Base-by-base conservation (phyloP, 2,329 filamentous ascomycete genomes). In the Sporothrix schenckii region DNA sequence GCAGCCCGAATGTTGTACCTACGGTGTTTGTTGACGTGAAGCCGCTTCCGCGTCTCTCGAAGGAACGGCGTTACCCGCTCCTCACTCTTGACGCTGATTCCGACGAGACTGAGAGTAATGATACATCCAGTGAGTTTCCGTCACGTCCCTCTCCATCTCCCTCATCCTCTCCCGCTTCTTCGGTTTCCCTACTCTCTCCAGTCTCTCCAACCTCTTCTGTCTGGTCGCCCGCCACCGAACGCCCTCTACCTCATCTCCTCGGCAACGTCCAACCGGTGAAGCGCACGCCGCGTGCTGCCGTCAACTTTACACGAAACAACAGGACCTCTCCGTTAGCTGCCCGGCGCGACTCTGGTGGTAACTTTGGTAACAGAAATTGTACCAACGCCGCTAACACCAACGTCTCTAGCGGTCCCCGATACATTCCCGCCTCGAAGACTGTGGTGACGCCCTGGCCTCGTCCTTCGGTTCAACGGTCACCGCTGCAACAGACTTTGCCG, bases 401-500 rank as follows among this genome's bases (percentile, higher is more conserved):
- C 49, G 4, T 19, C 19, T 50, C 5, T 10, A n/a, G 49, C 16
- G 63, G 47, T 27, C 47, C 63, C 27, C 47, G 63, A 27, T 66
- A 66, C 39, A n/a, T 66, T 16, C 47, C 63, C 16, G 13, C 47
- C 2, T 66, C 47, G 21, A 39, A 52, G 63, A 4, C 47, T 39
- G 14, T 10, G 41, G 14, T 9, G 41, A 19, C 4, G 21, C 63
- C 47, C 30, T 27, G 27, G 16, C 61, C 19, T 16, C 63, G 19
- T 16, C 19, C 16, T 24, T 10, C 19, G 10, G 9, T 27, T 19
- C 47, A 21, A 10, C 47, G 44, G 9, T 41, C 47, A 4, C 19
- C 63, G 9, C 19, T 27, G 2, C 63, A 50, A 24, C 63, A 50
- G 44, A 52, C 63, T 7, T 21, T 52, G 63, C 63, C 63, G 27